Evolutionary conservation across 768 basidiomycete species (phyloP).

Genomic region (Hemileccinum rubropunctum): DNA sequence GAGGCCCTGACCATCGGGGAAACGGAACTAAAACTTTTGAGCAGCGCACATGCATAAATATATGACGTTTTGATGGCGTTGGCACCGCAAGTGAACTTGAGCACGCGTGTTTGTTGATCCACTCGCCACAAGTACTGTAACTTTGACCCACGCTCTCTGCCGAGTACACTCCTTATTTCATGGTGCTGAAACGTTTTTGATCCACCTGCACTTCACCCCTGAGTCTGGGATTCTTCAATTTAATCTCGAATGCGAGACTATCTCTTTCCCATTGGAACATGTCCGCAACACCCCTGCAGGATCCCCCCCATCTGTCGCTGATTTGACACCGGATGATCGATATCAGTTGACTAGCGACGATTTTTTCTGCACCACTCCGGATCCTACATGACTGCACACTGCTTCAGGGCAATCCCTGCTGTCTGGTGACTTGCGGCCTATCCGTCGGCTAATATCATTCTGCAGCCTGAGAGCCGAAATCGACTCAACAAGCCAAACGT

Average conservation of each 20-base stretch:
- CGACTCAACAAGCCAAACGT: background rate
- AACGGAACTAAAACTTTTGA: background rate
- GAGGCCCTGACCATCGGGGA: background rate
- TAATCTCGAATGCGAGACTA: slow-evolving; percentile 21
- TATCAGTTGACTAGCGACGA: slow-evolving; percentile 3
- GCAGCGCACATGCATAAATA: background rate
- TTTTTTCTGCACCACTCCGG: background rate
- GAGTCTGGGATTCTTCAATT: slow-evolving; percentile 23
- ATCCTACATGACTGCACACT: background rate
- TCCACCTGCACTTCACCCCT: slow-evolving; percentile 23
- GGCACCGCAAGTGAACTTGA: background rate
- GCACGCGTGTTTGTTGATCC: slow-evolving; percentile 9
- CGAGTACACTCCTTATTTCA: slow-evolving; percentile 10
- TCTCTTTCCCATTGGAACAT: slow-evolving; percentile 17
- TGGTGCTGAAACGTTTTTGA: slow-evolving; percentile 24
- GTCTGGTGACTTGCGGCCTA: slow-evolving; percentile 5
- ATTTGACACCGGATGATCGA: slow-evolving; percentile 6
- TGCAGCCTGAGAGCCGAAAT: background rate
- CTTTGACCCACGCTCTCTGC: slow-evolving; percentile 14
- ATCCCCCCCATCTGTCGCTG: slow-evolving; percentile 3
- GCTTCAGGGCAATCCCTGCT: slow-evolving; percentile 8
- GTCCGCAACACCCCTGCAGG: slow-evolving; percentile 11
- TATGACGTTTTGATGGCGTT: slow-evolving; percentile 8
- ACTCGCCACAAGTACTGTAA: background rate
- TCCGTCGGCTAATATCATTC: slow-evolving; percentile 5